Evolutionary conservation across 768 basidiomycete genomes (phyloP), one percentile per base, ranked within the genome.

Genomic region (Mycena crocata): DNA sequence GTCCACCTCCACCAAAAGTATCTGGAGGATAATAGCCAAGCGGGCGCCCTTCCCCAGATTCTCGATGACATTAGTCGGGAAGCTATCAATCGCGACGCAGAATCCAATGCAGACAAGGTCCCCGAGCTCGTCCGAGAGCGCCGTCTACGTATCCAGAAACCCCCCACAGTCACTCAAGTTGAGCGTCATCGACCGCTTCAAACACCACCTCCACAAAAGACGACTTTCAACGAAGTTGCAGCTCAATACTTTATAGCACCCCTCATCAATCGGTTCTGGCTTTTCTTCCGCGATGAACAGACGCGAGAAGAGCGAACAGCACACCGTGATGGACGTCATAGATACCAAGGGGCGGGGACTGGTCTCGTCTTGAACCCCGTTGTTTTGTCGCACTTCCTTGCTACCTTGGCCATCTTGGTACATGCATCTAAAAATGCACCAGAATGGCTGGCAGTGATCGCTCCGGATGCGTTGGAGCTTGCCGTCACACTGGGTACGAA

Each of bases 221-320:
- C 77, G 9, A 81, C 85, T 2, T 93, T 91, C 73, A 88, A 87
- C 23, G 84, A 87, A 57, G 80, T 99, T 30, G 95, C 95, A 0
- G 93, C 93, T 0, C 94, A 96, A 74, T 90, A 81, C 78, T 99
- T 98, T 80, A 87, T 98, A 55, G 87, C 90, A 64, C 98, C 98
- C 0, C 82, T 99, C 57, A 87, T 98, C 79, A 92, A 96, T 71
- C 88, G 91, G n/a, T 98, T 99, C 79, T 99, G 96, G 96, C 74
- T 85, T n/a, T 94, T 96, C 79, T 87, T 98, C 48, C 88, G 93
- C 9, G 95, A 97, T 71, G 90, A 93, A 72, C 89, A 93, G 71
- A 84, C 87, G 2, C 85, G 94, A 39, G 93, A 95, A 73, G 86
- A 88, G 56, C 86, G 93, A 44, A 91, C 91, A 2, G 83, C 86